These are phyloP conservation scores for Plasmodium adleri DNA, from an alignment of 169 alveolate genomes.

Conservation along the genomic window DNA sequence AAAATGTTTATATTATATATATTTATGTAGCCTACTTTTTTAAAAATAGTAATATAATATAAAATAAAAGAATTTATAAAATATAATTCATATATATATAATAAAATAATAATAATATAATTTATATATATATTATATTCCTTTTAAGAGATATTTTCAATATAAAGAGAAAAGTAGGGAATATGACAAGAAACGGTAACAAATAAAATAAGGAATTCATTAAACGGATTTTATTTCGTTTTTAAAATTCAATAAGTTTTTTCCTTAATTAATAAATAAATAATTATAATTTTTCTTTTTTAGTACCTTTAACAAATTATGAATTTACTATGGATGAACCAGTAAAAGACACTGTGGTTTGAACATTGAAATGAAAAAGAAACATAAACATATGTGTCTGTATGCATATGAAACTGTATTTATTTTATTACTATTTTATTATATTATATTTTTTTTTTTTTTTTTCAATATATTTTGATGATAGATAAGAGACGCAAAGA, in stretches of 20 bases:
- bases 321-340: conserved; percentile 73
- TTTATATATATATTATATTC: no score
- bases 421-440: neutral
- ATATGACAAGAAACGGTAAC: conserved; percentile 41
- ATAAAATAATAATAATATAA: no score
- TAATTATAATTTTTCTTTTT: conserved; percentile 3
- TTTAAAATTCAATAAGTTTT: neutral
- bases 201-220: neutral
- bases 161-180: conserved; percentile 2
- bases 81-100: no score
- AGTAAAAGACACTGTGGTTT: conserved; percentile 59
- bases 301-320: conserved; percentile 28
- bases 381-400: neutral
- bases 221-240: neutral
- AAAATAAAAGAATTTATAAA: no score
- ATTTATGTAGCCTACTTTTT: no score
- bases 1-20: no score
- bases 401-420: neutral
- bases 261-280: neutral
- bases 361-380: conserved; percentile 3
- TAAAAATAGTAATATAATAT: no score
- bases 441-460: conserved; percentile 16
- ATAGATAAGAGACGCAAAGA: conserved; percentile 61
- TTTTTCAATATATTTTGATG: conserved; percentile 7
- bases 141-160: neutral